Base-by-base conservation (phyloP, 805 yeast genomes). In the Yamadazyma endophytica region DNA sequence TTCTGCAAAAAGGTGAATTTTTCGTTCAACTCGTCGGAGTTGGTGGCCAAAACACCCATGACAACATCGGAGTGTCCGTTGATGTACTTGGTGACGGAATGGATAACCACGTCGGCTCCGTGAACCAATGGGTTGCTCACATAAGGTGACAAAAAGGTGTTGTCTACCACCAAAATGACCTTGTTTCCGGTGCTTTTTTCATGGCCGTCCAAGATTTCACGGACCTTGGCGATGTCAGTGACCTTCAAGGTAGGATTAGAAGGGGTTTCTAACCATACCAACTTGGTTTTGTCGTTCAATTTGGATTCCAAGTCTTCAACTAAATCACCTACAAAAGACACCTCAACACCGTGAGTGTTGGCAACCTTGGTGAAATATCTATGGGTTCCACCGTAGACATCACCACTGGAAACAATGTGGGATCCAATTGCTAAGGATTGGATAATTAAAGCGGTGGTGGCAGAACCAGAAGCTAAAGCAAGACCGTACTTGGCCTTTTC, bases 31-130 rank as follows among this genome's bases (percentile, higher is more conserved):
- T 52, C 67, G 35, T 73, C 78, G 47, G 60, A 58, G 68, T 77
- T 82, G 44, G 86, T 76, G 32, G 83, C 87, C 40, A 83, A 75
- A 33, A 83, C 79, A 49, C 96, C 96, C 68, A 85, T 74, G 31
- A 86, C 92, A 14, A 86, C 95, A 54, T 86, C 95, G 16, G 94
- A 83, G 65, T 86, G 96, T 44, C 96, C 96, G 53, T 85, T 86
- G 62, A 86, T 79, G 69, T 83, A 87, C 62, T 86, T 86, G 52
- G 96, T 84, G 40, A 85, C 94, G 12, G 92, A 82, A 65, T 86
- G 95, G 26, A 83, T 82, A 29, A 86, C 94, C 39, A 85, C 75
- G 52, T 86, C 95, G 33, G 92, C 95, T 45, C 96, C 95, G 46
- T 70, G 79, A 41, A 61, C 65, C 55, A 86, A 72, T 43, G 95